Base-by-base conservation (phyloP, 257 asterid genomes). In the Solanum bulbocastanum region DNA sequence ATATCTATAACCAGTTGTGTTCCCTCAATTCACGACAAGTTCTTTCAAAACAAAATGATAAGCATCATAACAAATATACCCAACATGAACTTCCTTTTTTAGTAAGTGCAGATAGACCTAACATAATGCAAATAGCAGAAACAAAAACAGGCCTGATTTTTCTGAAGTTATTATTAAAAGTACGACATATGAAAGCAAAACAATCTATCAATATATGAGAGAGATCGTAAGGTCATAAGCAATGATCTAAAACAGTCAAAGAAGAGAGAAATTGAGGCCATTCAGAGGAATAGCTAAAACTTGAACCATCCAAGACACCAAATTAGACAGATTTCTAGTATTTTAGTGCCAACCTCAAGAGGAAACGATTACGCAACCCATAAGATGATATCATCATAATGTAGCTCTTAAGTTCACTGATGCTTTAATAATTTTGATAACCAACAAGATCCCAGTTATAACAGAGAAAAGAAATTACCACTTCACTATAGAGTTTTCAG, bases 401-500 rank as follows among this genome's bases (percentile, higher is more conserved):
- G 40, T 46, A 30, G 32, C 66, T 46, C 71, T 49, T 23, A 49
- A 49, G 25, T 49, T 49, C 37, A 10, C 66, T 30, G 58, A 30
- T 52, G 69, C 32, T 52, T 30, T 18, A 30, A 37, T 27, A 10
- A 82, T 32, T 82, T 25, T 30, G 86, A 52, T 49, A 27, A 30
- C 69, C 10, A 4, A 32, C 30, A 82, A 49, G 30, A 14, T 58
- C 27, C 72, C 75, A 88, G 36, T 35, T 81, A 79, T 83, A 20
- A 69, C 42, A 25, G 71, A 18, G 79, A 65, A 30, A 65, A 71
- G 36, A 69, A 87, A 91, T 6, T 91, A 96, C 98, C 98, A 96
- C 75, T 94, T 92, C 9, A 88, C 96, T 76, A 96, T 88, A 3
- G 92, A 90, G 83, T 94, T 92, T 49, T 92, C 96, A 68, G 87